Conservation (phyloP, 2,329 filamentous ascomycete genomes). For the Diplodia seriata region DNA sequence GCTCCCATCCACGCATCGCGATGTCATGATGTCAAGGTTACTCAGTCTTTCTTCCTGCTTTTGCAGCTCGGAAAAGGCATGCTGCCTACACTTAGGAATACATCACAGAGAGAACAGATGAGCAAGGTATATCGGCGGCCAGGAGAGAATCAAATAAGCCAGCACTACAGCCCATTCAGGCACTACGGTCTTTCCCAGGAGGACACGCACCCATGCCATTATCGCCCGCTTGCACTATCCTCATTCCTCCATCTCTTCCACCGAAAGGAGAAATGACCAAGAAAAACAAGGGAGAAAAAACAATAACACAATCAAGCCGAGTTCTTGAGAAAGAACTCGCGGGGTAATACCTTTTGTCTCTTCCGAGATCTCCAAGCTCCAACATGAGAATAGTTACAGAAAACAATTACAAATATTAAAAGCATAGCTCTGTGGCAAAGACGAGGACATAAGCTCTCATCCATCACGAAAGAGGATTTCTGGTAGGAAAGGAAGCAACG, state of each 20-base stretch:
- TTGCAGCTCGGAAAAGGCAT: too few species aligned
- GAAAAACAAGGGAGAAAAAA: neutral
- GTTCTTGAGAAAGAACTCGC: neutral
- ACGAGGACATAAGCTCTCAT: neutral
- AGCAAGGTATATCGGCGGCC: neutral
- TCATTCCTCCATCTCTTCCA: neutral
- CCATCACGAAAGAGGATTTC: neutral
- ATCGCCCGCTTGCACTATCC: neutral
- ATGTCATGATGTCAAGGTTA: too few species aligned
- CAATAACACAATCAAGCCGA: neutral
- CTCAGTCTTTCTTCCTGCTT: too few species aligned
- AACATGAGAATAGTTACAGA: neutral
- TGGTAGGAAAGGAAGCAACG: neutral
- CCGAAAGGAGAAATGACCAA: neutral
- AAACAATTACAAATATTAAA: constrained; percentile 4
- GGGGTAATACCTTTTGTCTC: neutral
- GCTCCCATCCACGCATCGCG: too few species aligned
- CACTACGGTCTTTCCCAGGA: neutral
- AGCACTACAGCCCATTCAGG: neutral
- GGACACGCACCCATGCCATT: neutral
- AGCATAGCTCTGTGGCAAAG: neutral
- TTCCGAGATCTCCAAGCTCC: neutral
- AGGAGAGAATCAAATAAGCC: neutral
- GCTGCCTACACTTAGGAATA: too few species aligned
- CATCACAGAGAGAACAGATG: too few species aligned